phyloP scores from a whole-genome alignment of 2,329 filamentous ascomycete species.

The Hymenoscyphus infarciens region DNA sequence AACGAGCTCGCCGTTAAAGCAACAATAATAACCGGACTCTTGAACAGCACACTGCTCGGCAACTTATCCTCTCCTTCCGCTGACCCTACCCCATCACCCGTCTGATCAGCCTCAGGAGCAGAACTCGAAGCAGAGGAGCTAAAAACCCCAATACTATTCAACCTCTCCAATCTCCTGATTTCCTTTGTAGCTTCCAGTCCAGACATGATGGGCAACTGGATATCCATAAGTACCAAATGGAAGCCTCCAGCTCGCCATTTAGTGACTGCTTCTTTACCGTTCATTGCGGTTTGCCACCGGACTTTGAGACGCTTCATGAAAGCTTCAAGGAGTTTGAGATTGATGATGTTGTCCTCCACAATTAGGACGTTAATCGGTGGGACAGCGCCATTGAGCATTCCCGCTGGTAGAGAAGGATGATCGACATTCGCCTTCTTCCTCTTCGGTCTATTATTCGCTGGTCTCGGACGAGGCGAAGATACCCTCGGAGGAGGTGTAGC shows the following conservation, averaged over 20 bases:
- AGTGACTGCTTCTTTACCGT: conserved; percentile 85
- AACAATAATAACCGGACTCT: conserved; percentile 96
- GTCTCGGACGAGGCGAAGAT: conserved; percentile 44
- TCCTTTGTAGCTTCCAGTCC: conserved; percentile 93
- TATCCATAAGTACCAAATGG: conserved; percentile 97
- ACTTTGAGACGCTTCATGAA: conserved; percentile 97
- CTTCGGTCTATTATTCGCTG: conserved; percentile 42
- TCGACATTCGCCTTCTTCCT: conserved; percentile 49
- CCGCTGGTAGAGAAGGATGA: conserved; percentile 51
- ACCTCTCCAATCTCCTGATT: conserved; percentile 81
- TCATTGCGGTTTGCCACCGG: conserved; percentile 95
- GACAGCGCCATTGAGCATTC: conserved; percentile 74
- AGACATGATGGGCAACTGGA: conserved; percentile 95
- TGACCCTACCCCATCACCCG: conserved; percentile 43
- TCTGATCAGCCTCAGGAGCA: conserved; percentile 44
- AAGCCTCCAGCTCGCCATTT: conserved; percentile 94
- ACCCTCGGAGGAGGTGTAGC: conserved; percentile 45
- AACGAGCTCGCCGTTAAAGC: conserved; percentile 91
- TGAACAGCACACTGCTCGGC: conserved; percentile 70
- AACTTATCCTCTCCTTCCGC: conserved; percentile 59
- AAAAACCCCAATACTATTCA: conserved; percentile 92
- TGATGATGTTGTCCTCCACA: conserved; percentile 98
- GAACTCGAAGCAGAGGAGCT: conserved; percentile 62
- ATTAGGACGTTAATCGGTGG: conserved; percentile 97
- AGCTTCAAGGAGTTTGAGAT: conserved; percentile 85